Percentiles rank a stretch among this genome's conserved stretches.
phyloP scores from a whole-genome alignment of 176 grass and related monocot genomes.

The Eleusine coracana region DNA sequence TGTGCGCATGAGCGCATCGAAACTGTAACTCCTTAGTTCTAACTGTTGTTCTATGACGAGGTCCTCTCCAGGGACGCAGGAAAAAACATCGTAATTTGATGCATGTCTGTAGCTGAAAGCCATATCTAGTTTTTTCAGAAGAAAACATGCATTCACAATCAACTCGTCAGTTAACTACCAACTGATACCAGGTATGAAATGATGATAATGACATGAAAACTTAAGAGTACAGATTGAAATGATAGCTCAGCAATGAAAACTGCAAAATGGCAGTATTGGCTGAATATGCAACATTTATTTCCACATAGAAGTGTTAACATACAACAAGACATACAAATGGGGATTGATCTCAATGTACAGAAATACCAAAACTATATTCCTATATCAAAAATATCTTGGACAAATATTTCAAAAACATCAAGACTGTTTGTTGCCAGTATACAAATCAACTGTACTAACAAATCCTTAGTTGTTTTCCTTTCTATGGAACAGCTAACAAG shows the following conservation, averaged over 20 bases:
- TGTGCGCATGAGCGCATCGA: too few species aligned
- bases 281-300: not conserved
- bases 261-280: not conserved
- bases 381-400: not conserved
- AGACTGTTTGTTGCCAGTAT: constrained; percentile 16
- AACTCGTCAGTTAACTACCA: not conserved
- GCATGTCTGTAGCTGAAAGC: not conserved
- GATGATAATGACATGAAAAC: not conserved
- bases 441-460: constrained; percentile 1
- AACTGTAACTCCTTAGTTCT: too few species aligned
- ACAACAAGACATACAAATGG: not conserved
- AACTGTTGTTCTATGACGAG: too few species aligned
- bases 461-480: not conserved
- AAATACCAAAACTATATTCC: not conserved
- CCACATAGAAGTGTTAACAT: not conserved
- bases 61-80: not conserved
- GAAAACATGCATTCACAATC: too few species aligned
- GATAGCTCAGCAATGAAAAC: not conserved
- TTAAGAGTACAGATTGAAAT: not conserved
- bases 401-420: constrained; percentile 22
- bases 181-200: not conserved
- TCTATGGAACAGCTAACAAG: constrained; percentile 18
- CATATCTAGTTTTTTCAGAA: not conserved
- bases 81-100: not conserved
- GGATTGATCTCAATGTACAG: not conserved